phyloP scores from a whole-genome alignment of 345 rosid genomes.

The rapeseed (Brassica napus) region DNA sequence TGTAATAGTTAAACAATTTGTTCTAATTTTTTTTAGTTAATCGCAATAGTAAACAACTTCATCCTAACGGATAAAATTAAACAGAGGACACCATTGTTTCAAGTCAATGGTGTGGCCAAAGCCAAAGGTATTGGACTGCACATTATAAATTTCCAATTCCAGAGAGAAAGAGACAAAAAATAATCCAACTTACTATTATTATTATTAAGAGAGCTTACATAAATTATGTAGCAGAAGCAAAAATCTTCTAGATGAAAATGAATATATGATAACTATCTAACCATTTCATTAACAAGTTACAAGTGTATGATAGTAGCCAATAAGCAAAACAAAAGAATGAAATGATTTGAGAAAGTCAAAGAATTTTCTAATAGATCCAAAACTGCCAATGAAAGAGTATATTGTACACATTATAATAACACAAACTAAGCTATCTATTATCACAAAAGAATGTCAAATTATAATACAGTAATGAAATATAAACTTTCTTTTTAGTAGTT shows the following conservation, averaged over 20 bases:
- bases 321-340: neutral
- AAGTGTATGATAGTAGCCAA: conserved; percentile 31
- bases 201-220: conserved; percentile 6
- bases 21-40: neutral
- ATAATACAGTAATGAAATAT: neutral
- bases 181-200: conserved; percentile 19
- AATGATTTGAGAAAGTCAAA: conserved; percentile 37
- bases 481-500: neutral
- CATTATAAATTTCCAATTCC: conserved; percentile 6
- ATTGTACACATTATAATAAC: conserved; percentile 9
- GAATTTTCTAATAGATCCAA: conserved; percentile 19
- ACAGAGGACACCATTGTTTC: conserved; percentile 16
- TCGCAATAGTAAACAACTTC: conserved; percentile 18
- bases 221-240: conserved; percentile 31
- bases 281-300: conserved; percentile 29
- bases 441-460: neutral
- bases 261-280: conserved; percentile 28
- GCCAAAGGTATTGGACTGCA: conserved; percentile 15
- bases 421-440: conserved; percentile 11
- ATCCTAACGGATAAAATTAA: conserved; percentile 35
- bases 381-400: conserved; percentile 8
- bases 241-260: conserved; percentile 42
- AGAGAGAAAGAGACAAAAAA: conserved; percentile 12
- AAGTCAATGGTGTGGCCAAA: conserved; percentile 35
- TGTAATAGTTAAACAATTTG: conserved; percentile 11